Conservation (phyloP, 805 yeast species). For the Tetrapisispora nanseiensis region DNA sequence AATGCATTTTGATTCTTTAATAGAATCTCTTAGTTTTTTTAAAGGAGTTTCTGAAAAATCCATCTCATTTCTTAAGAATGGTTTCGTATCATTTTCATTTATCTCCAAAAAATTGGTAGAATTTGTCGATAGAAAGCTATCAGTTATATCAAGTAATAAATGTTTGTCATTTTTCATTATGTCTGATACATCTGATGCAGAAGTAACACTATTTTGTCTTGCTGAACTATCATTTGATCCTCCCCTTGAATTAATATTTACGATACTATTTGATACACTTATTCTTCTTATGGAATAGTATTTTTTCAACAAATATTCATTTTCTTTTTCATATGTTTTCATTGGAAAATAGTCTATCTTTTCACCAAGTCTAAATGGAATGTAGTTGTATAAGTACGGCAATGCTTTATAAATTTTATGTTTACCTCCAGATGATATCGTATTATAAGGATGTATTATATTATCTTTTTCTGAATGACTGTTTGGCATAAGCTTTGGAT, state of each 20-base stretch:
- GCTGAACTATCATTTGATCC: neutral
- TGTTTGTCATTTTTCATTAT: neutral
- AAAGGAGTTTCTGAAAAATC: neutral
- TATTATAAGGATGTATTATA: neutral
- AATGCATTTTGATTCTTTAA: neutral
- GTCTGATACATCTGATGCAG: neutral
- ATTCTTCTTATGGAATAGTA: constrained; percentile 8
- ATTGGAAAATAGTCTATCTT: neutral
- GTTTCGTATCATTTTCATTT: neutral
- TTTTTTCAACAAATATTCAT: constrained; percentile 10
- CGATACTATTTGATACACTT: neutral
- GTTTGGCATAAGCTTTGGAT: neutral
- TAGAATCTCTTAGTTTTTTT: neutral
- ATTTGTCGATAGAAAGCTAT: constrained; percentile 1
- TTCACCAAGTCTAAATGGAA: constrained; percentile 4
- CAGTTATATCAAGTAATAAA: neutral
- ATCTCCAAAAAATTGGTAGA: neutral
- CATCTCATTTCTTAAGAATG: neutral
- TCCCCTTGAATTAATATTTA: neutral
- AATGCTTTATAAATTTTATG: constrained; percentile 1
- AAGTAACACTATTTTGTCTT: constrained; percentile 1
- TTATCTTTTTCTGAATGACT: neutral
- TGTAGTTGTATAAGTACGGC: constrained; percentile 10
- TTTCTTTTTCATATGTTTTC: constrained; percentile 3
- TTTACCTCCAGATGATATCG: neutral